Evolutionary conservation across 257 asterid species (phyloP).

Genomic region (Solanum okadae): DNA sequence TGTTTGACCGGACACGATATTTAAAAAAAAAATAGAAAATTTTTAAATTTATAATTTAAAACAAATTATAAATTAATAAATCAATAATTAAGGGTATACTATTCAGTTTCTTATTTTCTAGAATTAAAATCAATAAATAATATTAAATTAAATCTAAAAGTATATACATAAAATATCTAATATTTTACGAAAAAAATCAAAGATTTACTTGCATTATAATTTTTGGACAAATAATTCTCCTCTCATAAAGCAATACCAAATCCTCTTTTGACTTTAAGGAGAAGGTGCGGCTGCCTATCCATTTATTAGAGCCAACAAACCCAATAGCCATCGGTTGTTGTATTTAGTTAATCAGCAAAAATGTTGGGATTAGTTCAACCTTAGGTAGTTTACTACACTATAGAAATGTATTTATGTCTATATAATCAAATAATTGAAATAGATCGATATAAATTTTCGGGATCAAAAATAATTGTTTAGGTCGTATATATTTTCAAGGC

Average conservation of each 20-base stretch:
- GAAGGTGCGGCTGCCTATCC: not conserved
- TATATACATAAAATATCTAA: not conserved
- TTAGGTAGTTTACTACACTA: not conserved
- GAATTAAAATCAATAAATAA: not conserved
- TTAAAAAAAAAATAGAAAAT: not conserved
- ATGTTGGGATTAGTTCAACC: not conserved
- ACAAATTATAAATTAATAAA: not conserved
- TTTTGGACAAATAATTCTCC: not conserved
- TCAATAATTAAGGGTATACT: not conserved
- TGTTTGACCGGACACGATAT: rapidly evolving
- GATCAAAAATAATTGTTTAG: not conserved
- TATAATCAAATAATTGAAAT: not conserved
- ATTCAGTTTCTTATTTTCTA: not conserved
- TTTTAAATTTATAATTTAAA: not conserved
- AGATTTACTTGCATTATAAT: not conserved
- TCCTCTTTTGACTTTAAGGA: not conserved
- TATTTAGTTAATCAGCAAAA: not conserved
- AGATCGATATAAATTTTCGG: not conserved
- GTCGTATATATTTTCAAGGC: not conserved
- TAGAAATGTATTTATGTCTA: not conserved
- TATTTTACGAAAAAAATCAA: not conserved
- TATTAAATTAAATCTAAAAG: not conserved
- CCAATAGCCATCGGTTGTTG: not conserved
- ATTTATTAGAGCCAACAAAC: not conserved
- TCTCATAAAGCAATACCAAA: not conserved